Conservation (phyloP, 2,329 filamentous ascomycete species). For the Paecilomyces sp. region DNA sequence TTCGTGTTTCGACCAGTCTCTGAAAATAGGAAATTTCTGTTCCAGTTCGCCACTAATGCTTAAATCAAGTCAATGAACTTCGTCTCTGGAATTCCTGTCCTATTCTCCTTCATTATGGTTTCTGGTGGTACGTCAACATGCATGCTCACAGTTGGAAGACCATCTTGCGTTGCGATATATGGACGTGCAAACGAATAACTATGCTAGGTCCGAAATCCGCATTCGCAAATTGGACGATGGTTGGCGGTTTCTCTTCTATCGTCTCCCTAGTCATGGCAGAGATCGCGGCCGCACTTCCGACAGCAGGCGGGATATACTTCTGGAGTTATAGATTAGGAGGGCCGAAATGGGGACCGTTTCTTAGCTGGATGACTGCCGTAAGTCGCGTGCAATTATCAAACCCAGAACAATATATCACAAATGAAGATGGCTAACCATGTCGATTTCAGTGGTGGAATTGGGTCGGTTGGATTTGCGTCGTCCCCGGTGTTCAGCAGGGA, state of each 20-base stretch:
- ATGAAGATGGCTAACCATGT: background rate
- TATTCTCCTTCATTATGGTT: conserved; percentile 34
- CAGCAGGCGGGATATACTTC: conserved; percentile 34
- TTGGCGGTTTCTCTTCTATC: conserved; percentile 27
- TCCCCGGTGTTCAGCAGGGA: conserved; percentile 34
- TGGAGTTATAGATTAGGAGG: conserved; percentile 33
- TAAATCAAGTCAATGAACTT: conserved; percentile 27
- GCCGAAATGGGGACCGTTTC: conserved; percentile 28
- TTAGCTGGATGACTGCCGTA: conserved; percentile 32
- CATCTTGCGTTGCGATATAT: background rate
- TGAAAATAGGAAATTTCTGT: too few relatives aligned
- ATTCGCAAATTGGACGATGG: conserved; percentile 34
- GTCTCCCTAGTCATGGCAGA: conserved; percentile 33
- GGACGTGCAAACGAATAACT: background rate
- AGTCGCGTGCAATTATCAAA: background rate
- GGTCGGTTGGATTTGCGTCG: conserved; percentile 29
- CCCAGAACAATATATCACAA: background rate
- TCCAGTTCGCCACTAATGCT: too few relatives aligned
- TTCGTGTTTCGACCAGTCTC: background rate
- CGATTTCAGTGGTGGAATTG: conserved; percentile 29
- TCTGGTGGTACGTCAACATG: conserved; percentile 17
- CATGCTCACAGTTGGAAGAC: background rate
- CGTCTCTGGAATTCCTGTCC: conserved; percentile 31
- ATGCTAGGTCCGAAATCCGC: conserved; percentile 22
- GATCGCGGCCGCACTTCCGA: conserved; percentile 30